Evolutionary conservation across 768 basidiomycete species (phyloP).

Genomic region (Tephrocybe sp.): DNA sequence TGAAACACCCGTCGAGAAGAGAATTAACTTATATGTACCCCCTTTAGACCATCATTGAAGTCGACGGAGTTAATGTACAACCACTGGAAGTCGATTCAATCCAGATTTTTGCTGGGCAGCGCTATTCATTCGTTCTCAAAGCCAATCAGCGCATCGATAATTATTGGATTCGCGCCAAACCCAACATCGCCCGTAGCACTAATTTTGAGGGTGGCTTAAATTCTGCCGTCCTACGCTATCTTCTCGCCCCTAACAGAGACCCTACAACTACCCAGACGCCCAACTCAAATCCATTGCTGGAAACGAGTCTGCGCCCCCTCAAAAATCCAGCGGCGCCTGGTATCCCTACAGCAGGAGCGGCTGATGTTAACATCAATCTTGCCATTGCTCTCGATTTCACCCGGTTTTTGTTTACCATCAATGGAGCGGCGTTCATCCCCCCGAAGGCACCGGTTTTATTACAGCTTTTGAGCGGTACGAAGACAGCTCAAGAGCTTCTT

Average conservation of each 20-base stretch:
- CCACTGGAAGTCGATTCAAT: constrained; percentile 38
- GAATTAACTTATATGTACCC: neutral
- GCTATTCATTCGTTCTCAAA: constrained; percentile 41
- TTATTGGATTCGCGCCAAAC: constrained; percentile 43
- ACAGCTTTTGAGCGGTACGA: constrained; percentile 38
- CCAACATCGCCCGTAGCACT: constrained; percentile 21
- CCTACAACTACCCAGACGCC: constrained; percentile 32
- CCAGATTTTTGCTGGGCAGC: constrained; percentile 39
- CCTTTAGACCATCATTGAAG: constrained; percentile 35
- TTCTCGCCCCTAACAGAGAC: constrained; percentile 25
- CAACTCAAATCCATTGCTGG: constrained; percentile 27
- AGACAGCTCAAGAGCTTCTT: constrained; percentile 32
- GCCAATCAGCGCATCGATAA: constrained; percentile 36
- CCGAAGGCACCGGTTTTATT: constrained; percentile 43
- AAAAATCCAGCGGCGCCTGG: constrained; percentile 31
- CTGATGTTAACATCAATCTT: constrained; percentile 33
- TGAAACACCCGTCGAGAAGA: neutral
- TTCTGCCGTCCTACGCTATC: constrained; percentile 41
- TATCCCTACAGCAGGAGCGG: constrained; percentile 30
- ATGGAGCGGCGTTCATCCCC: constrained; percentile 31
- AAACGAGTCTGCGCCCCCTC: constrained; percentile 35
- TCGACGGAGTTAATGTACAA: constrained; percentile 35
- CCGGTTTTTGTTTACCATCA: constrained; percentile 25
- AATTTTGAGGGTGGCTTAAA: constrained; percentile 35
- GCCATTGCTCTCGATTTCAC: constrained; percentile 25